Base-by-base conservation (phyloP, 768 basidiomycete species). In the Macrocybe gigantea region DNA sequence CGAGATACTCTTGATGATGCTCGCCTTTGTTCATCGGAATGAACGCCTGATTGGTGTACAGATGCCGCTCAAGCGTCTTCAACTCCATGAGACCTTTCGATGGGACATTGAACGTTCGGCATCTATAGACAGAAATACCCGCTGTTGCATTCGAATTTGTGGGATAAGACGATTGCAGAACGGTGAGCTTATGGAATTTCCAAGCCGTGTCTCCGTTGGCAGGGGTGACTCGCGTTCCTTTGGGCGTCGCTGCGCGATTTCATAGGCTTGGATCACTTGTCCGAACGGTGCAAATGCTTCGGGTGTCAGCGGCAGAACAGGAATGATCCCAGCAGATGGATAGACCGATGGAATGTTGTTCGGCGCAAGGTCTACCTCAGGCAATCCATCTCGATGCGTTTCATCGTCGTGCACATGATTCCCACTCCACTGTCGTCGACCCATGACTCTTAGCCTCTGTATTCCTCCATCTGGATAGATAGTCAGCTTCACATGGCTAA, bases 381-480 rank as follows among this genome's bases (percentile, higher is more conserved):
- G 9, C 12, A 40, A 8, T n/a, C 34, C 14, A 41, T 33, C n/a
- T 48, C 22, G 33, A 7, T 29, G 22, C 13, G 7, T 36, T 30
- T 30, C 38, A 3, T n/a, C 31, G n/a, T 41, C 45, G 41, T 41
- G 36, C n/a, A 2, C 30, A 4, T 36, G 30, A 35, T 33, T 42
- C 6, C 31, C 14, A n/a, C 9, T 10, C 9, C 49, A 56, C 29
- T 58, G 61, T 38, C 73, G 73, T 41, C 79, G 76, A 46, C 96
- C 92, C 54, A 82, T 71, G 42, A 96, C 65, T 50, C 96, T 79
- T n/a, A 99, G 72, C 15, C 96, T 80, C 68, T 98, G 98, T 60
- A 97, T 68, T 22, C 96, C 96, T 38, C 96, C 96, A 59, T 99
- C 95, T 1, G 96, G 96, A 62, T 87, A 79, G 56, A 96, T 95